Conservation (phyloP, 768 basidiomycete species). For the Boletus vermiculosoides region DNA sequence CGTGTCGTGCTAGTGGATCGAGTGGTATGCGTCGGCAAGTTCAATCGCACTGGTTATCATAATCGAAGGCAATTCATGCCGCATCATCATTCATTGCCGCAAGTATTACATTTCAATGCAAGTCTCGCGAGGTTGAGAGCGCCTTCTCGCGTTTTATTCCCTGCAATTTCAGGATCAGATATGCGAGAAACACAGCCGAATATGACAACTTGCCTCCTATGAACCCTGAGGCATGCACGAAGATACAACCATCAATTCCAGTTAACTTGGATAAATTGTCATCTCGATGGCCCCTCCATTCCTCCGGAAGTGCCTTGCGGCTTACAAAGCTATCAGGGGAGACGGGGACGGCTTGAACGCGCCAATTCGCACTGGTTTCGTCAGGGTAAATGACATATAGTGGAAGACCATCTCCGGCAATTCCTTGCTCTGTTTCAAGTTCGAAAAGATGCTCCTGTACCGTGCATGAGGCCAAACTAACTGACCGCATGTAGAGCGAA, state of each 20-base stretch:
- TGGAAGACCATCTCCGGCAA: slow-evolving; percentile 51
- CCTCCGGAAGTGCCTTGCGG: slow-evolving; percentile 88
- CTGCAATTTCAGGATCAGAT: slow-evolving; percentile 38
- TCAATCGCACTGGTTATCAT: slow-evolving; percentile 6
- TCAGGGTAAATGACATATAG: slow-evolving; percentile 92
- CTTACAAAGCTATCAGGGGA: slow-evolving; percentile 84
- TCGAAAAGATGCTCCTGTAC: slow-evolving; percentile 86
- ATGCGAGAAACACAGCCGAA: neutral
- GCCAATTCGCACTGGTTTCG: slow-evolving; percentile 72
- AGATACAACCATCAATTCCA: slow-evolving; percentile 82
- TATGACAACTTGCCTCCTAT: slow-evolving; percentile 70
- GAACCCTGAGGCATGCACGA: slow-evolving; percentile 95
- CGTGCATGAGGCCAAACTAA: slow-evolving; percentile 15
- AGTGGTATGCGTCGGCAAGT: slow-evolving; percentile 11
- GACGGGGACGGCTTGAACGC: slow-evolving; percentile 88
- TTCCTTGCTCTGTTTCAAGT: slow-evolving; percentile 61
- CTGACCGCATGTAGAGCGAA: neutral
- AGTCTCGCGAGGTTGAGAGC: slow-evolving; percentile 75
- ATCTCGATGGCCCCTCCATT: slow-evolving; percentile 91
- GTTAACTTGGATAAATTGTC: slow-evolving; percentile 68
- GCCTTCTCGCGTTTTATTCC: slow-evolving; percentile 88
- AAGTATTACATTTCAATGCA: slow-evolving; percentile 46
- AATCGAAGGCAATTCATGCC: slow-evolving; percentile 14
- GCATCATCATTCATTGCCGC: slow-evolving; percentile 15
- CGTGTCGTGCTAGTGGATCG: slow-evolving; percentile 9